Evolutionary conservation across 2,329 filamentous ascomycete genomes (phyloP).

Genomic region (Penicillium paneum): DNA sequence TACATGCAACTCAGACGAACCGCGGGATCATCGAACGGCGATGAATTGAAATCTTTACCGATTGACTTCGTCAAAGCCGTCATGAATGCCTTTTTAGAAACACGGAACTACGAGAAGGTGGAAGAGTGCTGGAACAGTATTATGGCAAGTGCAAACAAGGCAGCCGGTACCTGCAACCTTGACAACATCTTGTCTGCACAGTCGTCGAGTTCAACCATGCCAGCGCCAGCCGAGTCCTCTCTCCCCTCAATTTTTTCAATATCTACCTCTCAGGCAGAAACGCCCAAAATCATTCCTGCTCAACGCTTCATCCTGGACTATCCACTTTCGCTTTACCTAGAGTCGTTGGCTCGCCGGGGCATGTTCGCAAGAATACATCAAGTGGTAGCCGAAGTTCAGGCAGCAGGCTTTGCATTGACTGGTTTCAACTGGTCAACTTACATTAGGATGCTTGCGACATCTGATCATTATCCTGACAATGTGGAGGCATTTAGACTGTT

Average conservation of each 20-base stretch:
- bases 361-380: conserved; percentile 51
- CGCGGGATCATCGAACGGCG: conserved; percentile 1
- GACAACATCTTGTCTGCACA: conserved; percentile 11
- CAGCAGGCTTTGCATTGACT: conserved; percentile 69
- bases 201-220: background rate
- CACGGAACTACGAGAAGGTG: conserved; percentile 59
- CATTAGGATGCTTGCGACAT: conserved; percentile 63
- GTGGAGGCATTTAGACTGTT: conserved; percentile 65
- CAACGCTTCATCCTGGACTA: conserved; percentile 50
- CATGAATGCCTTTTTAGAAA: conserved; percentile 63
- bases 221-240: background rate
- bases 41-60: conserved; percentile 43
- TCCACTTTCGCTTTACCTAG: conserved; percentile 53
- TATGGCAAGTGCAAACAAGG: conserved; percentile 51
- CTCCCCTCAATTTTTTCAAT: background rate
- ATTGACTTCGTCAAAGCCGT: conserved; percentile 59
- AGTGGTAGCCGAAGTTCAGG: conserved; percentile 56
- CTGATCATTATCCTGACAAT: conserved; percentile 55
- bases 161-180: conserved; percentile 38
- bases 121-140: conserved; percentile 65
- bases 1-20: conserved; percentile 39
- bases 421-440: conserved; percentile 78
- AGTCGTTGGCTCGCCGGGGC: conserved; percentile 52
- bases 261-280: background rate
- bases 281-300: conserved; percentile 30